Percentiles rank a stretch among this genome's conserved stretches.
Evolutionary conservation across 2,329 filamentous ascomycete species (phyloP).

Genomic region (Venturia effusa): DNA sequence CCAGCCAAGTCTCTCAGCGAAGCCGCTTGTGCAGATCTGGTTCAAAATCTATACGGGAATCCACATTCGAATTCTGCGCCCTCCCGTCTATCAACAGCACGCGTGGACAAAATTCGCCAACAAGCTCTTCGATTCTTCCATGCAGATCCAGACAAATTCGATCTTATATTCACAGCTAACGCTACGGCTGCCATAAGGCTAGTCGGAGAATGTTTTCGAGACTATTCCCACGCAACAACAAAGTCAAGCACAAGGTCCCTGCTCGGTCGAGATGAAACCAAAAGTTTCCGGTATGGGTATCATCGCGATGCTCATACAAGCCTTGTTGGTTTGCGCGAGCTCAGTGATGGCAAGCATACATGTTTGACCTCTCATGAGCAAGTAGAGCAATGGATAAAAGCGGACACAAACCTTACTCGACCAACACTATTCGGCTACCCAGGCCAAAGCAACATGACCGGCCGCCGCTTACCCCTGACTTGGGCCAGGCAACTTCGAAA

Average conservation of each 20-base stretch:
- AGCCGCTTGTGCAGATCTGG: conserved; percentile 45
- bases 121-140: conserved; percentile 47
- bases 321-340: conserved; percentile 32
- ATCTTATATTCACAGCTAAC: conserved; percentile 52
- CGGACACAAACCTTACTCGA: conserved; percentile 22
- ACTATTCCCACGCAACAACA: conserved; percentile 34
- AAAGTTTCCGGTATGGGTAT: conserved; percentile 46
- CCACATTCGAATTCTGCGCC: conserved; percentile 55
- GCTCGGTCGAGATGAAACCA: background rate
- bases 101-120: conserved; percentile 45
- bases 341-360: conserved; percentile 20
- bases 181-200: conserved; percentile 53
- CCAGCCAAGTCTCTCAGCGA: conserved; percentile 45
- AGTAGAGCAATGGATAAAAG: conserved; percentile 35
- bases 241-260: background rate
- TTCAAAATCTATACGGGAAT: conserved; percentile 52
- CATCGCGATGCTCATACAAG: conserved; percentile 53
- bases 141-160: conserved; percentile 47
- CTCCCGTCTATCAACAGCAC: conserved; percentile 45
- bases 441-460: conserved; percentile 31
- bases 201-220: conserved; percentile 46
- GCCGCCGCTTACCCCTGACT: conserved; percentile 23
- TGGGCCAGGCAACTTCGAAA: conserved; percentile 18
- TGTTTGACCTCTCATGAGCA: conserved; percentile 31
- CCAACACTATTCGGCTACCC: conserved; percentile 24